Evolutionary conservation across 345 rosid genomes (phyloP).

Genomic region (Gossypium stocksii): DNA sequence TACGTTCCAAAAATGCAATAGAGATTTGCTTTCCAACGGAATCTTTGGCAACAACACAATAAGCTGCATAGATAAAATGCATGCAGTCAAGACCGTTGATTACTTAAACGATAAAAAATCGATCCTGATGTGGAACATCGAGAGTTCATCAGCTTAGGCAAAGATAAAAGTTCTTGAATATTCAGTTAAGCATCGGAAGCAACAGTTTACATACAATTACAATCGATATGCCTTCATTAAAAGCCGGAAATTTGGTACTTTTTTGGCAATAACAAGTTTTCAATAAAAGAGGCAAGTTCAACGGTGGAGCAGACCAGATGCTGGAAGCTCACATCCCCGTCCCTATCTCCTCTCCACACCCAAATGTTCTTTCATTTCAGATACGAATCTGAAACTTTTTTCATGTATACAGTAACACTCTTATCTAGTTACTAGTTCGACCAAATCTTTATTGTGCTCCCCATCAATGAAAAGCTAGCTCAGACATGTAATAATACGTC

Average conservation of each 20-base stretch:
- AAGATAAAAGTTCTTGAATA: background rate
- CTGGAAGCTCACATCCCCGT: background rate
- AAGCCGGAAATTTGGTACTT: background rate
- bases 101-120: background rate
- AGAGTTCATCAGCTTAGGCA: background rate
- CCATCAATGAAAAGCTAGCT: background rate
- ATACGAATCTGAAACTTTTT: background rate
- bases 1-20: constrained; percentile 82
- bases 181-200: background rate
- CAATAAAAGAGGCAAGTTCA: background rate
- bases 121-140: background rate
- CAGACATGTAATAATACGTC: background rate
- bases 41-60: constrained; percentile 96
- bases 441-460: background rate
- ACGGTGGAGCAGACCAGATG: background rate
- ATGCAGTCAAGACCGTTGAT: constrained; percentile 16
- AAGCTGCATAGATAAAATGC: constrained; percentile 46
- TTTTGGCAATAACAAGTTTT: background rate
- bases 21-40: constrained; percentile 88
- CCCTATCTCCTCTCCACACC: background rate
- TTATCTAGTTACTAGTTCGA: background rate
- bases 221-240: background rate
- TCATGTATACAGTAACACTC: background rate
- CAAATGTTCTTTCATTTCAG: background rate
- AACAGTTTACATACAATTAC: background rate